Conservation (phyloP, 495 filamentous ascomycete species). For the Amniculicola lignicola region DNA sequence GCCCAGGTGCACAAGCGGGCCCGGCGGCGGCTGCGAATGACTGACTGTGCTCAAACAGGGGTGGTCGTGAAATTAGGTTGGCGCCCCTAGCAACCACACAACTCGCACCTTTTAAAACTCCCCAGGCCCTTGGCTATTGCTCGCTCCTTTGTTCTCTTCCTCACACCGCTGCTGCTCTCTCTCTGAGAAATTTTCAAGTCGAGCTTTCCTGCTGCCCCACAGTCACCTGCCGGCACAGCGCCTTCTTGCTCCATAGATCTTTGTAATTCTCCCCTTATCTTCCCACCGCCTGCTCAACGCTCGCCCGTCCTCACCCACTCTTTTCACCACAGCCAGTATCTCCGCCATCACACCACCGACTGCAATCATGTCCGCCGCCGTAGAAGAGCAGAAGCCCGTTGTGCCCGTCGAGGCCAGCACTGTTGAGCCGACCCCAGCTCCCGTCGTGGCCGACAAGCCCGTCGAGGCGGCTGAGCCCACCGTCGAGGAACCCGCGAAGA, state of each 20-base stretch:
- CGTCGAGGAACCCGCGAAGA: conserved; percentile 46
- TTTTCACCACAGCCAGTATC: neutral
- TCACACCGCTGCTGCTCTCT: conserved; percentile 21
- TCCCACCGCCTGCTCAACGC: neutral
- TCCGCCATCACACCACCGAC: conserved; percentile 3
- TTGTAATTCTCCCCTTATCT: conserved; percentile 26
- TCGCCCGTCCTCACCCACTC: neutral
- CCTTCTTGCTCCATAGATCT: conserved; percentile 21
- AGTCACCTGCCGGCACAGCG: conserved; percentile 24
- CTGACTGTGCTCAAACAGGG: neutral
- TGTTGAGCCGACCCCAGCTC: conserved; percentile 46
- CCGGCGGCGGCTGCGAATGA: neutral
- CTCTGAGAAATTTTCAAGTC: neutral
- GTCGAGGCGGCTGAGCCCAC: conserved; percentile 41
- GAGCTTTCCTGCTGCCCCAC: conserved; percentile 10
- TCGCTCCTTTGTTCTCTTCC: neutral
- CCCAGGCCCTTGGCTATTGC: conserved; percentile 2
- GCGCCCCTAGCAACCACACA: conserved; percentile 17
- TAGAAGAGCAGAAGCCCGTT: conserved; percentile 32
- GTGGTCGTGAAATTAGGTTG: neutral
- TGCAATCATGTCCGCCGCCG: conserved; percentile 24
- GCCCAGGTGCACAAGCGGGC: neutral
- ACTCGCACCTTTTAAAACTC: conserved; percentile 12
- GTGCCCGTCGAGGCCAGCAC: conserved; percentile 23
- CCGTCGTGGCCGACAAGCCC: conserved; percentile 49